phyloP scores from a whole-genome alignment of 1,284 basidiomycete genomes.

The Chalciporus sp. region DNA sequence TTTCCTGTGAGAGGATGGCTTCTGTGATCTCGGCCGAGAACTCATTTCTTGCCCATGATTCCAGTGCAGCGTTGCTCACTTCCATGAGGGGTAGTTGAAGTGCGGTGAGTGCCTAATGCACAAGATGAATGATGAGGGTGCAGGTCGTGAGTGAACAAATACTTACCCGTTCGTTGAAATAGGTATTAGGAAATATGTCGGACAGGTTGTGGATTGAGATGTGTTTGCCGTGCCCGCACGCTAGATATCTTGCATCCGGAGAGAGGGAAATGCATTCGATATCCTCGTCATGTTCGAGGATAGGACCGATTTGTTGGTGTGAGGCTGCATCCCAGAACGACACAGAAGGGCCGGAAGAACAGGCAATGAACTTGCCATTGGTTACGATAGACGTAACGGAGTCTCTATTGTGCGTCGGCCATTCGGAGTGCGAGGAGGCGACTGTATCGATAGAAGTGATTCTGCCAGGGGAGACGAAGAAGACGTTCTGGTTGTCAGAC shows the following conservation, averaged over 20 bases:
- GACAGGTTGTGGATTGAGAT: slow-evolving; percentile 1
- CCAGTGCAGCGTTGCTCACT: background rate
- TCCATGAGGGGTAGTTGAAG: slow-evolving; percentile 3
- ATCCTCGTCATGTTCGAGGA: background rate
- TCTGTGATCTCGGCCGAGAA: background rate
- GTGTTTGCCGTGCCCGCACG: slow-evolving; percentile 1
- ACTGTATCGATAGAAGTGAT: slow-evolving; percentile 1
- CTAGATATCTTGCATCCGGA: background rate
- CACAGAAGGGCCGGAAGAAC: background rate
- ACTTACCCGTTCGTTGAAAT: slow-evolving; percentile 4
- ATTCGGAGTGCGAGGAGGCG: background rate
- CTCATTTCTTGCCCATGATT: slow-evolving; percentile 1
- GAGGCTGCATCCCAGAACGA: slow-evolving; percentile 2
- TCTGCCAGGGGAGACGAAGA: background rate
- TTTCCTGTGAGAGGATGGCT: slow-evolving; percentile 1
- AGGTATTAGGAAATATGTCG: slow-evolving; percentile 3
- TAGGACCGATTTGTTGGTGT: background rate
- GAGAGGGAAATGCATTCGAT: slow-evolving; percentile 5
- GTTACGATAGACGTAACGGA: background rate
- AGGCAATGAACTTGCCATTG: slow-evolving; percentile 4
- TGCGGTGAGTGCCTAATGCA: background rate
- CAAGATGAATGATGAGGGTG: background rate
- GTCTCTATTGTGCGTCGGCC: background rate
- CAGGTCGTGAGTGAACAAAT: background rate
- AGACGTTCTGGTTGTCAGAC: background rate